phyloP scores from a whole-genome alignment of 2,329 filamentous ascomycete species.

The Bipolaris sorokiniana region DNA sequence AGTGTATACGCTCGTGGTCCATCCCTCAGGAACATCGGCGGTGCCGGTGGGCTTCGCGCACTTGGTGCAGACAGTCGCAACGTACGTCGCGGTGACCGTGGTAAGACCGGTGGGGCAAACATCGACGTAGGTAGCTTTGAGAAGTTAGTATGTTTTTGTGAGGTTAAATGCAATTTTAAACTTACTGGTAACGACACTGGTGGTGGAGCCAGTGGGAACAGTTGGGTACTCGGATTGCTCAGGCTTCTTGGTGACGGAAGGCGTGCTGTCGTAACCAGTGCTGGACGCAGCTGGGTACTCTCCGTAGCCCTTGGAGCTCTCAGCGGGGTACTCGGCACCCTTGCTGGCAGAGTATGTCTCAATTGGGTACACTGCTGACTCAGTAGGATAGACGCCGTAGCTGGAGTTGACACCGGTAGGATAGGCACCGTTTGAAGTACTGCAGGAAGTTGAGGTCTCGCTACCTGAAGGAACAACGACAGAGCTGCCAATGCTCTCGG shows the following conservation, averaged over 20 bases:
- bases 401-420: constrained; percentile 11
- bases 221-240: constrained; percentile 17
- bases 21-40: constrained; percentile 35
- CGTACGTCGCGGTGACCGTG: constrained; percentile 41
- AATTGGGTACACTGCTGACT: constrained; percentile 5
- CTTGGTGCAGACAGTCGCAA: constrained; percentile 35
- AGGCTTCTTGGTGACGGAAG: constrained; percentile 26
- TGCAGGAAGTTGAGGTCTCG: constrained; percentile 14
- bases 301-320: constrained; percentile 8
- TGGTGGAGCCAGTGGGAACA: constrained; percentile 19
- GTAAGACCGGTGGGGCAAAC: constrained; percentile 46
- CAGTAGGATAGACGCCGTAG: constrained; percentile 6
- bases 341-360: background rate
- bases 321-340: constrained; percentile 1
- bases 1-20: constrained; percentile 43
- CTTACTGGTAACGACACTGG: constrained; percentile 31
- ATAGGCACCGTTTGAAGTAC: constrained; percentile 19
- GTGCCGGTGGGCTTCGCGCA: constrained; percentile 28
- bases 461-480: background rate
- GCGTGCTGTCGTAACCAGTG: constrained; percentile 12
- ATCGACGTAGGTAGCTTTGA: constrained; percentile 41
- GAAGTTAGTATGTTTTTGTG: background rate
- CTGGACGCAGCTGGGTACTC: constrained; percentile 14
- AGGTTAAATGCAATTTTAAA: background rate
- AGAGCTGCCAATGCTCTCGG: constrained; percentile 6